Conservation (phyloP, 2,329 filamentous ascomycete species). For the Aspergillus versicolor region DNA sequence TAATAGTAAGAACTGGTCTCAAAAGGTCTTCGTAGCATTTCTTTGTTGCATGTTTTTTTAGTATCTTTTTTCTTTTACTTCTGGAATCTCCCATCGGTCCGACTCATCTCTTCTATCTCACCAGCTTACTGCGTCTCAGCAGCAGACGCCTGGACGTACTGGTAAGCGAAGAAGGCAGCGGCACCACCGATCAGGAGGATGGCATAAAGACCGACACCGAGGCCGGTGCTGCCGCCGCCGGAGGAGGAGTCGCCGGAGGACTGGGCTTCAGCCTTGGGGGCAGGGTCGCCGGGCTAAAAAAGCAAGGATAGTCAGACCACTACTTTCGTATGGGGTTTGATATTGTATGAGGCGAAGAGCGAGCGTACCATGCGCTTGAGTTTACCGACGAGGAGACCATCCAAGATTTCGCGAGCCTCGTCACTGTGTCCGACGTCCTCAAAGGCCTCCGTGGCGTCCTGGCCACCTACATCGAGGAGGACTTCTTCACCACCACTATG, state of each 20-base stretch:
- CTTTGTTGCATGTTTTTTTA: conserved; percentile 2
- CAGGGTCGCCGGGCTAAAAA: conserved; percentile 69
- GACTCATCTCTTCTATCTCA: not conserved
- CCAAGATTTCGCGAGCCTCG: conserved; percentile 92
- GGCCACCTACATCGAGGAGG: conserved; percentile 89
- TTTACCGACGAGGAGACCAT: conserved; percentile 69
- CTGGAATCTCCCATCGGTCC: not conserved
- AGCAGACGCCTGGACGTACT: conserved; percentile 66
- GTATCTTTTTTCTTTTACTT: not conserved
- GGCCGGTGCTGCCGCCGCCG: conserved; percentile 38
- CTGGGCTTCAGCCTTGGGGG: conserved; percentile 60
- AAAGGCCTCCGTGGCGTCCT: conserved; percentile 96
- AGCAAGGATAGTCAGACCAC: not conserved
- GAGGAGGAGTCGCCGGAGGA: conserved; percentile 44
- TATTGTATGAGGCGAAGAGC: not conserved
- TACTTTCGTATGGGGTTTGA: not conserved
- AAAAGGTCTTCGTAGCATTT: conserved; percentile 7
- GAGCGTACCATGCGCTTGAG: conserved; percentile 76
- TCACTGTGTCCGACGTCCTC: conserved; percentile 99
- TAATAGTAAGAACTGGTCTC: not conserved
- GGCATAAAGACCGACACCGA: conserved; percentile 80
- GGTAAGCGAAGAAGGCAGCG: conserved; percentile 77
- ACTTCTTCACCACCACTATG: conserved; percentile 95
- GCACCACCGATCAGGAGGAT: conserved; percentile 75
- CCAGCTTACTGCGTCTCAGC: conserved; percentile 26